Base-by-base conservation (phyloP, 2,329 filamentous ascomycete genomes). In the Diplodia sapinea region DNA sequence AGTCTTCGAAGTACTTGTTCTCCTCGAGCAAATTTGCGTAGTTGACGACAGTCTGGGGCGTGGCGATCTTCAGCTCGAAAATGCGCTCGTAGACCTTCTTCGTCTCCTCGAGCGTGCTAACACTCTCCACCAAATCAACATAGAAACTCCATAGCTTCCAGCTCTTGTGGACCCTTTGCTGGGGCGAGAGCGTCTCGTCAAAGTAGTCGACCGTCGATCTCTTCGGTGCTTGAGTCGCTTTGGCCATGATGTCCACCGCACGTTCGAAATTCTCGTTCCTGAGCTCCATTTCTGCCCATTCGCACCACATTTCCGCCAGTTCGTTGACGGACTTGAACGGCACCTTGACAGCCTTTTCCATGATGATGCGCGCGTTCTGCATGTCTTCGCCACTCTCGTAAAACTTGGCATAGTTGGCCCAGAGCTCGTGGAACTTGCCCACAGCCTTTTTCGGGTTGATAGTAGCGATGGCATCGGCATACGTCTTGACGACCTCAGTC, bases 141-240 rank as follows among this genome's bases (percentile, higher is more conserved):
- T 99, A 99, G 83, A 99, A 99, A 80, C 93, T 97, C 95, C 95
- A 99, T 12, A 99, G 82, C 79, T 98, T 99, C 95, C 95, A 99
- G 77, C 93, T 97, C 84, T 99, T 99, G 82, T 99, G 95, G 3
- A 99, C 92, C 70, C 96, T 88, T 81, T 98, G 95, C 77, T 99
- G 95, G 4, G 95, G 94, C 1, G 93, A 93, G 7, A 99, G 83
- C 0, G 88, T 93, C 77, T 99, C 96, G 77, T 99, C 95, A 75
- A 98, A 99, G 77, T 98, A 99, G 81, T 99, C 95, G n/a, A 99
- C 93, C 2, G 89, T 96, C n/a, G 94, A 97, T 71, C 93, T 85
- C 79, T 98, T 98, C 0, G 95, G 94, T n/a, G 95, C 92, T 78
- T 97, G 94, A 5, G 95, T 94, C 20, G 95, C 95, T 79, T 97